A percentile compares a stretch with the other conserved stretches of the same genome.
These are phyloP conservation scores for Cercospora berteroae DNA, from an alignment of 2,329 filamentous ascomycete genomes.

Conservation along the genomic window DNA sequence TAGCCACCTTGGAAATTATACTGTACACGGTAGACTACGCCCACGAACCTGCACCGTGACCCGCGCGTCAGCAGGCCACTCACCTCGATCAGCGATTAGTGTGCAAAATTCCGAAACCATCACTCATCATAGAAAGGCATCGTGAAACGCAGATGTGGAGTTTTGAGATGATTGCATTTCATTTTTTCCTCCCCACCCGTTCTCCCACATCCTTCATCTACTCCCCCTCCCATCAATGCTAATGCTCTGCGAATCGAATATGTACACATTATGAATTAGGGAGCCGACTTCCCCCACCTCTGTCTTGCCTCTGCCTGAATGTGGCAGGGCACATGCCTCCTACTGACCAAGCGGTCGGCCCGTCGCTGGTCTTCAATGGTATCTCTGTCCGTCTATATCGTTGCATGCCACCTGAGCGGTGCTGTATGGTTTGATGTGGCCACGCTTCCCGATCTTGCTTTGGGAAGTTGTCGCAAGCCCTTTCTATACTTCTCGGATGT, in stretches of 20 bases:
- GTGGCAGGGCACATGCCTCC: background rate
- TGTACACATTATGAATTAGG: constrained; percentile 11
- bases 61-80: too few species aligned
- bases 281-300: background rate
- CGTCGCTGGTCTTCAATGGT: background rate
- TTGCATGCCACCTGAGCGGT: background rate
- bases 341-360: constrained; percentile 1
- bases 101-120: background rate
- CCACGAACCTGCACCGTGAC: too few species aligned
- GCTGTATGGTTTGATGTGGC: background rate
- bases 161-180: background rate
- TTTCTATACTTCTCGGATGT: background rate
- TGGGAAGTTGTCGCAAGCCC: background rate
- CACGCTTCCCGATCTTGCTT: background rate
- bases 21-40: too few species aligned
- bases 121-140: background rate
- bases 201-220: background rate
- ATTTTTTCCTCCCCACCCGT: background rate
- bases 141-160: background rate
- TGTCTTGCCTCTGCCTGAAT: background rate
- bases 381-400: background rate
- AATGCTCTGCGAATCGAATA: constrained; percentile 12
- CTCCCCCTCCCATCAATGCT: constrained; percentile 1
- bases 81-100: background rate
- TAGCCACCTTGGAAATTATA: too few species aligned